Evolutionary conservation across 2,329 filamentous ascomycete genomes (phyloP).

Genomic region (Proliferodiscus dingleyae): DNA sequence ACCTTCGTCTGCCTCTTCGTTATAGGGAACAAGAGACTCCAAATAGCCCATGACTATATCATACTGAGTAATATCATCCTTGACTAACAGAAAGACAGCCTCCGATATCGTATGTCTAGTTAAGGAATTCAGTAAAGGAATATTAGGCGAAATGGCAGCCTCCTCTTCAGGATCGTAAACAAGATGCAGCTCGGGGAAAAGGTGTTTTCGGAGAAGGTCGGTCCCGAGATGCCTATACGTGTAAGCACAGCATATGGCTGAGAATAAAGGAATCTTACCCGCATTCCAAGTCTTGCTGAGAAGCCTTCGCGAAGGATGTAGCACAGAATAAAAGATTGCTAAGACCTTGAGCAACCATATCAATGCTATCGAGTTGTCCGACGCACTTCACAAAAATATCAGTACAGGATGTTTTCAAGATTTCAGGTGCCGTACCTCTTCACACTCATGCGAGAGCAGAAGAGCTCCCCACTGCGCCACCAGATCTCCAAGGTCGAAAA

Average conservation of each 20-base stretch:
- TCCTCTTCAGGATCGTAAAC: slow-evolving; percentile 29
- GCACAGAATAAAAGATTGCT: slow-evolving; percentile 34
- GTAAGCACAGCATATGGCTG: slow-evolving; percentile 8
- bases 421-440: slow-evolving; percentile 39
- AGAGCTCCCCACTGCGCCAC: slow-evolving; percentile 29
- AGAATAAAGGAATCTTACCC: slow-evolving; percentile 13
- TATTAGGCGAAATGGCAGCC: slow-evolving; percentile 30
- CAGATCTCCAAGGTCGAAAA: slow-evolving; percentile 23
- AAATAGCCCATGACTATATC: slow-evolving; percentile 47
- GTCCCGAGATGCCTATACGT: slow-evolving; percentile 38
- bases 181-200: slow-evolving; percentile 53
- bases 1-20: slow-evolving; percentile 37
- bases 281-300: slow-evolving; percentile 22
- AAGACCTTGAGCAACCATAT: slow-evolving; percentile 33
- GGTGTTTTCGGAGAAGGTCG: slow-evolving; percentile 55
- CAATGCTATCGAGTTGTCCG: slow-evolving; percentile 28
- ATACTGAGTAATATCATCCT: slow-evolving; percentile 46
- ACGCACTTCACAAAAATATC: slow-evolving; percentile 21
- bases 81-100: slow-evolving; percentile 53
- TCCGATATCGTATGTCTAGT: slow-evolving; percentile 58
- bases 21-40: slow-evolving; percentile 46
- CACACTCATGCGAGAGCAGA: slow-evolving; percentile 37
- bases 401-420: slow-evolving; percentile 5
- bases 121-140: slow-evolving; percentile 47
- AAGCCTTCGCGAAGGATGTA: slow-evolving; percentile 25